These are phyloP conservation scores for Medicago ruthenica DNA, from an alignment of 306 rosid genomes.

Conservation along the genomic window DNA sequence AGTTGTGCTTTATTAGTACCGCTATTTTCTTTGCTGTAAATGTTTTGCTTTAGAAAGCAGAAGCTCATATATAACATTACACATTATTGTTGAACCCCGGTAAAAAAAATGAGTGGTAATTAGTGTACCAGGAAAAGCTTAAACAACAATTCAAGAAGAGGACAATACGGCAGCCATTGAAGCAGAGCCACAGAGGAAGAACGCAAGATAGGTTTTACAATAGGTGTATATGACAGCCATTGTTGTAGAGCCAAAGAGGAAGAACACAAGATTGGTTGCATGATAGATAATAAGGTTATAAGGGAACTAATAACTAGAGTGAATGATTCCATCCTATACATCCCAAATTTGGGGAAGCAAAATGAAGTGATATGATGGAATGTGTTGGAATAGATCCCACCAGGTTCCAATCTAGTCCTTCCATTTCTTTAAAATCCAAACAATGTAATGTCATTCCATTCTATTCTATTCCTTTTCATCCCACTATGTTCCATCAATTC, in stretches of 20 bases:
- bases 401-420: neutral
- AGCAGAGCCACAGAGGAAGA: neutral
- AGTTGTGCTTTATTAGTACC: too few relatives aligned
- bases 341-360: conserved; percentile 3
- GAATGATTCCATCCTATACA: neutral
- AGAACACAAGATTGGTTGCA: neutral
- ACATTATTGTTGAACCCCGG: neutral
- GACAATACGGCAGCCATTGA: neutral
- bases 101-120: neutral
- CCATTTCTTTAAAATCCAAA: neutral
- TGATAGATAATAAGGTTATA: neutral
- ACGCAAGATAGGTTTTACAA: neutral
- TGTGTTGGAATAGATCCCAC: neutral
- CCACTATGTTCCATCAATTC: neutral
- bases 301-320: neutral
- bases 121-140: neutral
- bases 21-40: too few relatives aligned
- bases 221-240: neutral
- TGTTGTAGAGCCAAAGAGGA: neutral
- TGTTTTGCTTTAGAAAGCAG: too few relatives aligned
- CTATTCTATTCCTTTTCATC: neutral
- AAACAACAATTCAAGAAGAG: neutral
- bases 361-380: neutral
- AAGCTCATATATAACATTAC: too few relatives aligned
- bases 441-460: neutral